Percentiles rank a stretch among this genome's conserved stretches.
Conservation (phyloP, 2,329 filamentous ascomycete genomes). For the Colletotrichum phormii region DNA sequence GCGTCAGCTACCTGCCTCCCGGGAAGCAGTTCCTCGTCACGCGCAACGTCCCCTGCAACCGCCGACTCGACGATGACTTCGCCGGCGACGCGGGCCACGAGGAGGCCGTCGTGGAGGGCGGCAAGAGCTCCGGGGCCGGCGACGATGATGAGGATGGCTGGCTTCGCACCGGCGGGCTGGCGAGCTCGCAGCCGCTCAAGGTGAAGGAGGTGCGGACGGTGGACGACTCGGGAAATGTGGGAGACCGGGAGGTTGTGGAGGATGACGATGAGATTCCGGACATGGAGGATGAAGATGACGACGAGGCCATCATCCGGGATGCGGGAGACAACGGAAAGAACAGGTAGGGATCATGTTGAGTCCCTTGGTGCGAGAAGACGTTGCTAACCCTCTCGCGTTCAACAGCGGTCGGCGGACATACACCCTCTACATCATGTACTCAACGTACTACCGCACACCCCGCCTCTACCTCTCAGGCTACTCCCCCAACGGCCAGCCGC, state of each 20-base stretch:
- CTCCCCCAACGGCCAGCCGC: slow-evolving; percentile 79
- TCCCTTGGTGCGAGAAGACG: no score
- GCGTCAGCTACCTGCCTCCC: slow-evolving; percentile 82
- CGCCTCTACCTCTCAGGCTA: slow-evolving; percentile 96
- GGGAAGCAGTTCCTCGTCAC: slow-evolving; percentile 97
- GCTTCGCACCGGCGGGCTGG: slow-evolving; percentile 86
- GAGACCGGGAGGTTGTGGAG: slow-evolving; percentile 76
- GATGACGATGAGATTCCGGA: slow-evolving; percentile 93
- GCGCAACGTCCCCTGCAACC: slow-evolving; percentile 92
- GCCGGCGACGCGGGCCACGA: slow-evolving; percentile 88
- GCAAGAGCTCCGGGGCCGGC: slow-evolving; percentile 53
- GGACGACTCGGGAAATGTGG: slow-evolving; percentile 88
- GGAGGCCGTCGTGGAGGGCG: slow-evolving; percentile 80
- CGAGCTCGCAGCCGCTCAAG: slow-evolving; percentile 80
- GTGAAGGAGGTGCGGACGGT: slow-evolving; percentile 87
- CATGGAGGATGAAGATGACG: slow-evolving; percentile 98
- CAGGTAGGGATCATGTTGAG: slow-evolving; percentile 50
- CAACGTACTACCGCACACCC: slow-evolving; percentile 95
- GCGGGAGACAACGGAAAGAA: slow-evolving; percentile 60
- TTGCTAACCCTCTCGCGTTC: slow-evolving; percentile 36
- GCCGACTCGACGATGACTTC: slow-evolving; percentile 92
- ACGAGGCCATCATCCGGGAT: slow-evolving; percentile 94
- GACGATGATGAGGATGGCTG: slow-evolving; percentile 86
- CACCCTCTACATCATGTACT: slow-evolving; percentile 98
- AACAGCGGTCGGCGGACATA: slow-evolving; percentile 88